phyloP scores from a whole-genome alignment of 768 basidiomycete genomes.

The Amanita inopinata region DNA sequence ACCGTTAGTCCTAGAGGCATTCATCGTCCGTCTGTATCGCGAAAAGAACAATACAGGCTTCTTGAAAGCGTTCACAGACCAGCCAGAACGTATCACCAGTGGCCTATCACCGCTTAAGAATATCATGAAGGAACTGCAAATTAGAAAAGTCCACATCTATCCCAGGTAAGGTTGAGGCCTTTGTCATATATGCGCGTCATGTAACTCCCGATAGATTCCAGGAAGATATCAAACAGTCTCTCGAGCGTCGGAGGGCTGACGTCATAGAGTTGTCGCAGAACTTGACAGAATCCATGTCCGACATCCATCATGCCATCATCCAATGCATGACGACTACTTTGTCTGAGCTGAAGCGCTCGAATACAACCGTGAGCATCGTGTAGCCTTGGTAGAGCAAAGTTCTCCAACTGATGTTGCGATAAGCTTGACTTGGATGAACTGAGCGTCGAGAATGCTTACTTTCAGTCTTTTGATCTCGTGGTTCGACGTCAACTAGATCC shows the following conservation, averaged over 20 bases:
- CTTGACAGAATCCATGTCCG: constrained; percentile 79
- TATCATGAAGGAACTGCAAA: constrained; percentile 86
- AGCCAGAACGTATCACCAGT: constrained; percentile 90
- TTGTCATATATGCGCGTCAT: not conserved
- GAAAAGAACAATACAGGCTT: constrained; percentile 88
- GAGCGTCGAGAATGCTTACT: constrained; percentile 88
- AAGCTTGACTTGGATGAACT: constrained; percentile 93
- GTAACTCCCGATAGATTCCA: constrained; percentile 59
- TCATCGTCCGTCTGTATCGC: constrained; percentile 85
- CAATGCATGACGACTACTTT: constrained; percentile 92
- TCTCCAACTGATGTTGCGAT: not conserved
- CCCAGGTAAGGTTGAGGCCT: constrained; percentile 60
- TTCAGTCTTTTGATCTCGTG: constrained; percentile 82
- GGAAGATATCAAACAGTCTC: constrained; percentile 71
- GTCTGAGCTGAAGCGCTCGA: constrained; percentile 81
- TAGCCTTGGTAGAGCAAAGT: not conserved
- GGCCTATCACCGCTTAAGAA: constrained; percentile 88
- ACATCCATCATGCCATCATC: constrained; percentile 85
- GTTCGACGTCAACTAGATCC: constrained; percentile 86
- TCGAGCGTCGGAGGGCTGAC: constrained; percentile 80
- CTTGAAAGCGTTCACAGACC: constrained; percentile 94
- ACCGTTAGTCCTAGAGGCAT: constrained; percentile 78
- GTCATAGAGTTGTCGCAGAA: constrained; percentile 86
- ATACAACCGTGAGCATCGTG: constrained; percentile 42
- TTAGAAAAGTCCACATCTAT: constrained; percentile 85